phyloP scores from a whole-genome alignment of 169 alveolate genomes.

The Cystoisospora suis region DNA sequence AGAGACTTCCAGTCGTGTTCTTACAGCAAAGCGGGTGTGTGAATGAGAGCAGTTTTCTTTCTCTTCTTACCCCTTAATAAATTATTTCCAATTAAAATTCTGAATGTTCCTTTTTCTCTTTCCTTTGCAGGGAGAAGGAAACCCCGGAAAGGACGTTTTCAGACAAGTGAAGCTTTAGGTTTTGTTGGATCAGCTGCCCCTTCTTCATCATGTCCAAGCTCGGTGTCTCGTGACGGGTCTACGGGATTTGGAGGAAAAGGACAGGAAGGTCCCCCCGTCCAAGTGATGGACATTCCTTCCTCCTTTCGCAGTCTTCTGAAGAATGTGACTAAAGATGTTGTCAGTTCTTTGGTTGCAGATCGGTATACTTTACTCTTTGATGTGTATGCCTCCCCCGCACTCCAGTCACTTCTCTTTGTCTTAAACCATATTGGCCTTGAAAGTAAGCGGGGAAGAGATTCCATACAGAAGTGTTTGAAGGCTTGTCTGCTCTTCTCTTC shows the following conservation, averaged over 20 bases:
- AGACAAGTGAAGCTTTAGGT: background rate
- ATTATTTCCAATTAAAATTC: no score
- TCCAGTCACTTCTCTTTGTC: conserved; percentile 9
- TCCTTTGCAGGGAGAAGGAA: background rate
- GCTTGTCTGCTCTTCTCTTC: no score
- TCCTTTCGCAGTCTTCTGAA: background rate
- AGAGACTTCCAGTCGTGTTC: no score
- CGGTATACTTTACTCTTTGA: conserved; percentile 10
- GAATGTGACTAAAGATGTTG: background rate
- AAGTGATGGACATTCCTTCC: background rate
- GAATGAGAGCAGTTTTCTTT: no score
- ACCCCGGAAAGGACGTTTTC: background rate
- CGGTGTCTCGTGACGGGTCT: background rate
- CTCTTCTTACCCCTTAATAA: no score
- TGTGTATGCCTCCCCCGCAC: conserved; percentile 16
- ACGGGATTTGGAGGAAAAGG: background rate
- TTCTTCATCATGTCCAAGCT: background rate
- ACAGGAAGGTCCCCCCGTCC: background rate
- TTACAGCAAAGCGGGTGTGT: no score
- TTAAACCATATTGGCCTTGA: no score
- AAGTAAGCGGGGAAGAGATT: no score
- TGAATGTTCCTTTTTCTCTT: background rate
- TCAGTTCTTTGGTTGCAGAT: background rate
- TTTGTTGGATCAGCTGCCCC: background rate
- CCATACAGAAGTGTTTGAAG: no score